Percentiles rank a stretch among this genome's conserved stretches.
Conservation (phyloP, 1,284 basidiomycete genomes). For the Bjerkandera adusta region DNA sequence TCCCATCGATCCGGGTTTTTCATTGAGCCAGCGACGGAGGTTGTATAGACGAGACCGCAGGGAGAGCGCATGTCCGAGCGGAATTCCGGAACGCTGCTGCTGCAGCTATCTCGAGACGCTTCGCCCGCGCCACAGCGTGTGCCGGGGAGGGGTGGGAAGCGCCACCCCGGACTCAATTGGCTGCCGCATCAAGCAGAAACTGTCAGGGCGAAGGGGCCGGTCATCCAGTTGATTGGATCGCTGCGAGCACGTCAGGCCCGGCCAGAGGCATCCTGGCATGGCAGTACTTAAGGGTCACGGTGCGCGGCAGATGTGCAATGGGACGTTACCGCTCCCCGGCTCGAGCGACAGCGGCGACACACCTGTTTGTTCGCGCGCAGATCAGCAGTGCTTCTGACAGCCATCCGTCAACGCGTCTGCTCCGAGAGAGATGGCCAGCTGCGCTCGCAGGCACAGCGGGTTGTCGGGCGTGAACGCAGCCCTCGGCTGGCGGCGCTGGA, state of each 20-base stretch:
- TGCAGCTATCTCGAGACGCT: background rate
- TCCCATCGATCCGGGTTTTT: too few relatives aligned
- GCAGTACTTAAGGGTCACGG: background rate
- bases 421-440: background rate
- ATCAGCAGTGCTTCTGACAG: slow-evolving; percentile 7
- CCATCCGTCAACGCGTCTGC: background rate
- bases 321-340: background rate
- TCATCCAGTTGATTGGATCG: slow-evolving; percentile 1
- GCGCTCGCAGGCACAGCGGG: too few relatives aligned
- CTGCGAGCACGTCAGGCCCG: slow-evolving; percentile 4
- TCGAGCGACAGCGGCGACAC: background rate
- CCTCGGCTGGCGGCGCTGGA: background rate
- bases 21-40: background rate
- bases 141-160: background rate
- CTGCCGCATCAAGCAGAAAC: slow-evolving; percentile 20
- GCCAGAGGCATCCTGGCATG: background rate
- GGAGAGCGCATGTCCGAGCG: background rate
- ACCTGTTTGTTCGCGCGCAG: background rate
- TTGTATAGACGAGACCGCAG: background rate
- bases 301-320: slow-evolving; percentile 4
- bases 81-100: slow-evolving; percentile 4
- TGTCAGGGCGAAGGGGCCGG: slow-evolving; percentile 12
- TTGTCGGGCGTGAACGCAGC: too few relatives aligned
- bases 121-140: background rate
- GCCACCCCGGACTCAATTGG: background rate